phyloP scores from a whole-genome alignment of 495 filamentous ascomycete species.

The Aspergillus coremiiformis region DNA sequence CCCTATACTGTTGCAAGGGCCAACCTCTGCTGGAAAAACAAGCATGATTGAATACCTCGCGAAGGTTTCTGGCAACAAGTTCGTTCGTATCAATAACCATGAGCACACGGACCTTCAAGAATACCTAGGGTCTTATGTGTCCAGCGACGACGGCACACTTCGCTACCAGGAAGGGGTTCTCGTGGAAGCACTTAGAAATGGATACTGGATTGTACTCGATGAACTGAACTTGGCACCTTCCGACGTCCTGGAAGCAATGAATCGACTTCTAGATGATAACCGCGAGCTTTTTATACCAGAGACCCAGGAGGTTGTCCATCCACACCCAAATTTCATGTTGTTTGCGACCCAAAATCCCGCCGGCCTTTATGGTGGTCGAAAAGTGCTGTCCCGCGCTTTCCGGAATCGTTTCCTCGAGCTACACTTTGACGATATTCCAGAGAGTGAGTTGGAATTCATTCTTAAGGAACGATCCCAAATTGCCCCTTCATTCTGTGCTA shows the following conservation, averaged over 20 bases:
- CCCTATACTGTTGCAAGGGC: constrained; percentile 93
- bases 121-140: constrained; percentile 91
- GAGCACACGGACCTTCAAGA: constrained; percentile 98
- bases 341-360: constrained; percentile 99
- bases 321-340: constrained; percentile 92
- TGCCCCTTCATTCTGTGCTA: constrained; percentile 81
- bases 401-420: constrained; percentile 94
- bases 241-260: constrained; percentile 92
- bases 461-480: constrained; percentile 80
- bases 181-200: constrained; percentile 83
- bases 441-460: constrained; percentile 90
- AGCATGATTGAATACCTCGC: constrained; percentile 99
- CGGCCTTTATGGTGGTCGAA: constrained; percentile 90
- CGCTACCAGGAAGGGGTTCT: constrained; percentile 91
- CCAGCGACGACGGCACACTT: constrained; percentile 72
- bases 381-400: constrained; percentile 87
- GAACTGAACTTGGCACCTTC: constrained; percentile 95
- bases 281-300: constrained; percentile 96
- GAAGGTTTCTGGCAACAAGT: constrained; percentile 90
- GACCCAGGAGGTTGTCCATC: constrained; percentile 86
- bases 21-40: constrained; percentile 94
- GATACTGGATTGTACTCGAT: constrained; percentile 96
- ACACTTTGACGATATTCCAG: constrained; percentile 96
- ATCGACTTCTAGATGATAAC: constrained; percentile 93
- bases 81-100: constrained; percentile 98